These are phyloP conservation scores for Bromus sterilis DNA, from an alignment of 176 grass and related monocot genomes.

Conservation along the genomic window DNA sequence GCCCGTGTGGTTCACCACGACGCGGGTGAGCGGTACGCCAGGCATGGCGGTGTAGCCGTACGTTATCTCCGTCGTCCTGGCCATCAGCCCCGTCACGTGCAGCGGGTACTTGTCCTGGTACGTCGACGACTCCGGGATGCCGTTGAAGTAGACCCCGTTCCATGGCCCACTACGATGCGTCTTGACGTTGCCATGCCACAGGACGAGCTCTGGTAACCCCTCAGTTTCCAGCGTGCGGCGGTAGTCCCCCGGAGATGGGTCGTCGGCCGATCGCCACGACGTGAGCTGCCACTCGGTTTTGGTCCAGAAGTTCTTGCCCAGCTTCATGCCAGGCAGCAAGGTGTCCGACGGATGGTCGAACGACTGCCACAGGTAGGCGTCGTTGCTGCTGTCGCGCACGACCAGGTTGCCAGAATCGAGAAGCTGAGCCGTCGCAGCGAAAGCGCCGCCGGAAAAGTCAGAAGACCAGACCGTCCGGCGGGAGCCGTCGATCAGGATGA, in stretches of 20 bases:
- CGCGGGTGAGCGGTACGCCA: slow-evolving; percentile 9
- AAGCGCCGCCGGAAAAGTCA: not conserved
- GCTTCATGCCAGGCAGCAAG: slow-evolving; percentile 23
- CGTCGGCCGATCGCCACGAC: not conserved
- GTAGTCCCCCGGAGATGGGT: slow-evolving; percentile 34
- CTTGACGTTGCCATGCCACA: not conserved
- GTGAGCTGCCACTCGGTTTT: slow-evolving; percentile 29
- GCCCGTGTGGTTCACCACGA: slow-evolving; percentile 6
- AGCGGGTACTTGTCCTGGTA: not conserved
- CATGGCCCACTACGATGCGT: slow-evolving; percentile 2
- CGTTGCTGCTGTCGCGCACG: not conserved
- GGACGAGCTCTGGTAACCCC: not conserved
- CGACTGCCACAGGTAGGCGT: not conserved
- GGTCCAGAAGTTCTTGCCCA: slow-evolving; percentile 19
- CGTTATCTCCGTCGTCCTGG: too few species aligned
- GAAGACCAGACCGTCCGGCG: not conserved
- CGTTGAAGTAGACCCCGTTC: slow-evolving; percentile 39
- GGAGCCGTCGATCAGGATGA: not conserved
- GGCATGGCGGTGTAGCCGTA: not conserved
- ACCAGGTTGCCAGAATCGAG: slow-evolving; percentile 1
- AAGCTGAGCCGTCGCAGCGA: not conserved
- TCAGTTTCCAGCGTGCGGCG: not conserved
- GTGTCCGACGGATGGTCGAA: slow-evolving; percentile 23
- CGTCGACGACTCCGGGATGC: slow-evolving; percentile 15
- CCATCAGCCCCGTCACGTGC: too few species aligned